These are phyloP conservation scores for Canna indica DNA, from an alignment of 176 grass and related monocot genomes.

Conservation along the genomic window DNA sequence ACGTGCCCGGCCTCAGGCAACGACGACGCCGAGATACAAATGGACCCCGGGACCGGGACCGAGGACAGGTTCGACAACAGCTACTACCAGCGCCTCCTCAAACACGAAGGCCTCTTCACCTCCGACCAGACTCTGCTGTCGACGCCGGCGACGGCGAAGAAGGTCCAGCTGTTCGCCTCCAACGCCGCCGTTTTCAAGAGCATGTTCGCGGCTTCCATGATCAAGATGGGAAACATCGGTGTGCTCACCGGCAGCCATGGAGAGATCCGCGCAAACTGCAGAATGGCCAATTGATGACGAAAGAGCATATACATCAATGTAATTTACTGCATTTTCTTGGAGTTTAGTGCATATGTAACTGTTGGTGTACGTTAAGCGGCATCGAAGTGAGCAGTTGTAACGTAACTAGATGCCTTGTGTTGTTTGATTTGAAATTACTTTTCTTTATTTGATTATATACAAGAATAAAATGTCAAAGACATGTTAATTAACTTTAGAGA, in stretches of 20 bases:
- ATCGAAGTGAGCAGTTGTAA: too few relatives aligned
- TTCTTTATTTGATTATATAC: too few relatives aligned
- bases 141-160: background rate
- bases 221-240: background rate
- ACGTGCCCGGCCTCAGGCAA: constrained; percentile 20
- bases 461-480: too few relatives aligned
- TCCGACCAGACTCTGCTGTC: constrained; percentile 7
- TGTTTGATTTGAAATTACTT: too few relatives aligned
- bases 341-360: too few relatives aligned
- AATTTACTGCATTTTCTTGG: too few relatives aligned
- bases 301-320: too few relatives aligned
- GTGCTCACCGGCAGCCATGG: background rate
- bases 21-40: constrained; percentile 26
- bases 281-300: background rate
- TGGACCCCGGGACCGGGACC: constrained; percentile 19
- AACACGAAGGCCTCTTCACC: background rate
- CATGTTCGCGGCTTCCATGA: background rate
- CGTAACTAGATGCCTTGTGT: too few relatives aligned
- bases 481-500: too few relatives aligned
- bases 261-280: constrained; percentile 1
- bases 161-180: background rate
- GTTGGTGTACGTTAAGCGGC: too few relatives aligned
- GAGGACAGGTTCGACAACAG: background rate
- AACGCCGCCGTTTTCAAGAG: background rate
- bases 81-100: background rate